Percentiles rank a stretch among this genome's conserved stretches.
Conservation (phyloP, 2,329 filamentous ascomycete genomes). For the Aspergillus awamori region DNA sequence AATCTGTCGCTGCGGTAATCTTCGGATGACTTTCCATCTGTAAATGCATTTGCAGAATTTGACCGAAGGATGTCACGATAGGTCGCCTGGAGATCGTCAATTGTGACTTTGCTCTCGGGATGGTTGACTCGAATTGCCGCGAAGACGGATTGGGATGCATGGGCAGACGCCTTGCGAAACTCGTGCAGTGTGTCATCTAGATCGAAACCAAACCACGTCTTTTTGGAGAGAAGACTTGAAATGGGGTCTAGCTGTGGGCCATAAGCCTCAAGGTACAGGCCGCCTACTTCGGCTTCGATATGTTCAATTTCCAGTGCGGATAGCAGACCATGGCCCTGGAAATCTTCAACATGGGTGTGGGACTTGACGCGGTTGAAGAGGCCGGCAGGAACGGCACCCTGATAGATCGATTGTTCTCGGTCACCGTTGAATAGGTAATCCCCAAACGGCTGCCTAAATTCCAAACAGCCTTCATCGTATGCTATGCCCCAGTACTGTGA, state of each 20-base stretch:
- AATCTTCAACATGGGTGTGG: not conserved
- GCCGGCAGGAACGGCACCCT: not conserved
- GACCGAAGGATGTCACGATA: slow-evolving; percentile 41
- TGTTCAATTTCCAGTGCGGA: not conserved
- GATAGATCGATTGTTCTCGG: not conserved
- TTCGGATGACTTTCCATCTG: slow-evolving; percentile 48
- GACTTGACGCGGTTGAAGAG: not conserved
- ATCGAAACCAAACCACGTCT: slow-evolving; percentile 51
- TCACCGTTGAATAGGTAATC: not conserved
- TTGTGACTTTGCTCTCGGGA: slow-evolving; percentile 10
- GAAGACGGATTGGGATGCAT: slow-evolving; percentile 41
- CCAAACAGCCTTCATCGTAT: not conserved
- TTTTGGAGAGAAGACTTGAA: not conserved
- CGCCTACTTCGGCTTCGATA: not conserved
- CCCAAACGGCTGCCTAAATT: not conserved
- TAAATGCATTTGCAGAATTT: slow-evolving; percentile 46
- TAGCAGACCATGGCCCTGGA: not conserved
- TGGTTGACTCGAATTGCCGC: slow-evolving; percentile 26
- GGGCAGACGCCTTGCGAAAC: slow-evolving; percentile 46
- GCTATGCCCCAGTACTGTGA: not conserved
- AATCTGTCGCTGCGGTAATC: slow-evolving; percentile 50
- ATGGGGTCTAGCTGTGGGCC: not conserved
- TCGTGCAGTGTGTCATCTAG: slow-evolving; percentile 55
- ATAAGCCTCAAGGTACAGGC: not conserved
- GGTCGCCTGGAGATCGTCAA: slow-evolving; percentile 16